Evolutionary conservation across 805 yeast species (phyloP).

Genomic region (Kodamaea kaohsiungensis): DNA sequence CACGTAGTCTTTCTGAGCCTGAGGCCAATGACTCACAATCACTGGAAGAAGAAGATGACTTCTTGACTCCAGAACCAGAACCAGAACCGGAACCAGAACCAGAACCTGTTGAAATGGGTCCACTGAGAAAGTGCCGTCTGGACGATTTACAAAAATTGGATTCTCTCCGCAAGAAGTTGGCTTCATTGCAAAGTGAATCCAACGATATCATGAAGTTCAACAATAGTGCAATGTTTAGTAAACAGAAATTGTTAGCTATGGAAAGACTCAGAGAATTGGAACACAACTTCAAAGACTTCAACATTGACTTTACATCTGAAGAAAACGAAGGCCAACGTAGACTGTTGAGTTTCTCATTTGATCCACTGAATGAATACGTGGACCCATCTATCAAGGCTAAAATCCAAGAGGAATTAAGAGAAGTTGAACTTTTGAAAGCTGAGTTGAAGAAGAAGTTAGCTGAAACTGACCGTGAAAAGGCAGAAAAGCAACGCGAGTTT

Average conservation of each 20-base stretch:
- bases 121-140: constrained; percentile 41
- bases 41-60: constrained; percentile 6
- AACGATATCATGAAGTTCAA: constrained; percentile 74
- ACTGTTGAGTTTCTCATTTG: constrained; percentile 7
- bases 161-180: constrained; percentile 55
- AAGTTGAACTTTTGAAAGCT: constrained; percentile 41
- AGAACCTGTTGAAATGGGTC: constrained; percentile 27
- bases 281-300: constrained; percentile 61
- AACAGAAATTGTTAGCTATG: constrained; percentile 66
- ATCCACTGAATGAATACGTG: constrained; percentile 3
- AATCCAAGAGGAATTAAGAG: constrained; percentile 42
- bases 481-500: constrained; percentile 1
- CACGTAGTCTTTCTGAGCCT: constrained; percentile 8
- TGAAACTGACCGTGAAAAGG: constrained; percentile 18
- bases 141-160: constrained; percentile 60
- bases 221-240: constrained; percentile 56
- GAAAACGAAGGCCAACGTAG: neutral
- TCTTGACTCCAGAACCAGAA: constrained; percentile 9
- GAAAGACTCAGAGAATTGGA: constrained; percentile 73
- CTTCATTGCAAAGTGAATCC: constrained; percentile 68
- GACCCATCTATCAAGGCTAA: constrained; percentile 33
- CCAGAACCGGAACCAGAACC: constrained; percentile 7
- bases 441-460: constrained; percentile 42
- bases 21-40: neutral
- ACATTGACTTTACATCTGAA: constrained; percentile 47